These are phyloP conservation scores for Cyberlindnera sargentensis DNA, from an alignment of 805 yeast genomes.

Conservation along the genomic window DNA sequence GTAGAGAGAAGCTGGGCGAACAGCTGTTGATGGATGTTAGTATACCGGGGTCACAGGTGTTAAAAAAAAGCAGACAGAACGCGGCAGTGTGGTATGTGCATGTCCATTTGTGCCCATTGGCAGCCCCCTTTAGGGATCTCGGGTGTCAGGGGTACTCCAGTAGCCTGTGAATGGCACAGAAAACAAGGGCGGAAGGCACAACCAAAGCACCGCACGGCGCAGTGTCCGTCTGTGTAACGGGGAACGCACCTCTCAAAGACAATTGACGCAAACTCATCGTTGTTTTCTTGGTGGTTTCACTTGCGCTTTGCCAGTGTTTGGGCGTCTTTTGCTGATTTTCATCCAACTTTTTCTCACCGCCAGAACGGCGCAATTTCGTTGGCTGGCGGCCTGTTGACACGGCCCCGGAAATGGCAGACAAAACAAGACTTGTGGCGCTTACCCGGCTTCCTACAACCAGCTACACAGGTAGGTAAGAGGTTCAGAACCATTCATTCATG, in stretches of 20 bases:
- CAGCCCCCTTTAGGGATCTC: too few species aligned
- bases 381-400: slow-evolving; percentile 1
- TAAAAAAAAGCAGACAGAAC: too few species aligned
- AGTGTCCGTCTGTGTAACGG: too few species aligned
- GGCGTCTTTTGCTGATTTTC: background rate
- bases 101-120: too few species aligned
- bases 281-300: background rate
- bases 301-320: background rate
- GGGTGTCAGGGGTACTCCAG: too few species aligned
- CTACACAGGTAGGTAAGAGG: background rate
- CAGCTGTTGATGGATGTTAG: slow-evolving; percentile 1
- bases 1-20: slow-evolving; percentile 1
- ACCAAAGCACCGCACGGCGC: too few species aligned
- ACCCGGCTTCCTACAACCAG: background rate
- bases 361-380: slow-evolving; percentile 3
- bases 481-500: background rate
- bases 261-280: slow-evolving; percentile 20
- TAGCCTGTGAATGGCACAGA: too few species aligned
- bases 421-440: too few species aligned
- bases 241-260: slow-evolving; percentile 23
- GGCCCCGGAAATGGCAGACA: background rate
- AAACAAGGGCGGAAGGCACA: too few species aligned
- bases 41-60: background rate
- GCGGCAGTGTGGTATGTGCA: too few species aligned
- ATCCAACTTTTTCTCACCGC: background rate